Percentiles rank a stretch among this genome's conserved stretches.
phyloP scores from a whole-genome alignment of 371 early-diverging fungal genomes.

The Mucor mucedo region DNA sequence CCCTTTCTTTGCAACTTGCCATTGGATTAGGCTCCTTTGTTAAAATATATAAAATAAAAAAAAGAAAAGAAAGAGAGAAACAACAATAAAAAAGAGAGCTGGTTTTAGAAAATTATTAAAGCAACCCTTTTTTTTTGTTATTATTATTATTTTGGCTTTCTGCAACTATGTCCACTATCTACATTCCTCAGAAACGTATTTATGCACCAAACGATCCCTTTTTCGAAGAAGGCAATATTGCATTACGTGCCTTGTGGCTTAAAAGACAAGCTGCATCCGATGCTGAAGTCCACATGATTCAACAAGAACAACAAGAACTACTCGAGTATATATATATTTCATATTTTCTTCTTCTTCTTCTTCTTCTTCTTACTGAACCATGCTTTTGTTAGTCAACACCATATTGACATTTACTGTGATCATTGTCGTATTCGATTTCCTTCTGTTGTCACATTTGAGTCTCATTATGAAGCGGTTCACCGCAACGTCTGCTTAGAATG shows the following conservation, averaged over 20 bases:
- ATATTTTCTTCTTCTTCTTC: background rate
- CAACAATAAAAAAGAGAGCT: too few species aligned
- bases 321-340: slow-evolving; percentile 25
- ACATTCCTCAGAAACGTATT: slow-evolving; percentile 37
- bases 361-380: background rate
- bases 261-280: slow-evolving; percentile 26
- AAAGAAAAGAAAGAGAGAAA: background rate
- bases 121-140: too few species aligned
- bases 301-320: slow-evolving; percentile 28
- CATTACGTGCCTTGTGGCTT: slow-evolving; percentile 58
- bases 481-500: slow-evolving; percentile 59
- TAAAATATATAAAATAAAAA: too few species aligned
- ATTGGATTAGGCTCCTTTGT: background rate
- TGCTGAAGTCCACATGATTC: slow-evolving; percentile 28
- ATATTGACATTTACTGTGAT: slow-evolving; percentile 32
- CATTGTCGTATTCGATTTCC: slow-evolving; percentile 23
- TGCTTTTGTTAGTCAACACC: slow-evolving; percentile 14
- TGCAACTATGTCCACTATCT: slow-evolving; percentile 32
- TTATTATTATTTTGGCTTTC: too few species aligned
- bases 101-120: too few species aligned
- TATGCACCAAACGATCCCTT: slow-evolving; percentile 49
- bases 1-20: background rate
- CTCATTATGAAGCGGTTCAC: slow-evolving; percentile 64
- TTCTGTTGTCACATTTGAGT: slow-evolving; percentile 51
- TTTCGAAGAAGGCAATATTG: slow-evolving; percentile 60